Evolutionary conservation across 2,329 filamentous ascomycete genomes (phyloP).

Genomic region (Penicillium sp.): DNA sequence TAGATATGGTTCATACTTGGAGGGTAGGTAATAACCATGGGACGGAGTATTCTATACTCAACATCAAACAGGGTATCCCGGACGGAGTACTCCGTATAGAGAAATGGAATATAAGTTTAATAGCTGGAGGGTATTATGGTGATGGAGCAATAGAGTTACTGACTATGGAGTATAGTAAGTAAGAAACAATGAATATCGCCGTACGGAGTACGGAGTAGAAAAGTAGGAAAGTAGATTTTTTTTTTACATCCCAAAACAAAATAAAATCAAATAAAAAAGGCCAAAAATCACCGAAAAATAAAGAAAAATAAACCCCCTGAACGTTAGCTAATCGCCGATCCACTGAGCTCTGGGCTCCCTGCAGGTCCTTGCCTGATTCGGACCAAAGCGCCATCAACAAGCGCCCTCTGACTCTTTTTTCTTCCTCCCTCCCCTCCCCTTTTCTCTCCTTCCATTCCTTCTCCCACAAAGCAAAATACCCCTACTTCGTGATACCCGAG

Average conservation of each 20-base stretch:
- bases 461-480: slow-evolving; percentile 23
- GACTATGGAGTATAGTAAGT: no score
- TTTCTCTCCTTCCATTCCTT: slow-evolving; percentile 18
- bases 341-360: slow-evolving; percentile 25
- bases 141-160: no score
- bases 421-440: slow-evolving; percentile 22
- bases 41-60: neutral
- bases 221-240: no score
- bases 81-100: no score
- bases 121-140: no score
- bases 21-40: neutral
- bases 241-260: neutral
- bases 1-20: no score
- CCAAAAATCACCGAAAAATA: neutral
- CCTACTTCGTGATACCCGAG: slow-evolving; percentile 29
- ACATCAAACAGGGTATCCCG: neutral
- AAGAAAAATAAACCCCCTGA: slow-evolving; percentile 17
- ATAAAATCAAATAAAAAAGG: neutral
- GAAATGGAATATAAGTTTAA: neutral
- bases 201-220: no score
- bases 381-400: slow-evolving; percentile 20
- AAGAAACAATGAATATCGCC: neutral
- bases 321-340: slow-evolving; percentile 21
- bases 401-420: slow-evolving; percentile 19
- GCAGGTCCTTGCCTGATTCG: slow-evolving; percentile 27